phyloP scores from a whole-genome alignment of 768 basidiomycete species.

The Fomitopsis pulvina region DNA sequence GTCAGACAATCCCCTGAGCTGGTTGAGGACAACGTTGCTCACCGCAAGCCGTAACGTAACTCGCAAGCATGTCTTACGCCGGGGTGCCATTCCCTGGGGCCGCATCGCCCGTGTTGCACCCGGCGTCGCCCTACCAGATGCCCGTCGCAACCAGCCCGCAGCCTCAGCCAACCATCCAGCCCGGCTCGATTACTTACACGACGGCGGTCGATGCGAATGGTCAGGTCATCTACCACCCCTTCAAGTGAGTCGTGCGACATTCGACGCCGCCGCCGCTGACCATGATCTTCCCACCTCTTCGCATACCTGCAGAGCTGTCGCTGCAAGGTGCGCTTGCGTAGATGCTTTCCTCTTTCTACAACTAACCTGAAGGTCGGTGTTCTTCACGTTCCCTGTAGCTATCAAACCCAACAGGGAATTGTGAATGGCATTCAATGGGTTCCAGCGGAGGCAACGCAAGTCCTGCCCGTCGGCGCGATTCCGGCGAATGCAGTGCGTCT shows the following conservation, averaged over 20 bases:
- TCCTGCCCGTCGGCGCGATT: conserved; percentile 52
- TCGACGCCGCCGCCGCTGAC: conserved; percentile 2
- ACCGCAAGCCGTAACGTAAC: not conserved
- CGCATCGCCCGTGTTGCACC: conserved; percentile 13
- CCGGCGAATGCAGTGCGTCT: conserved; percentile 48
- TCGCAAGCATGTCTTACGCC: conserved; percentile 3
- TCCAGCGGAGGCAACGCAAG: conserved; percentile 61
- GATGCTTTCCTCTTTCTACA: not conserved
- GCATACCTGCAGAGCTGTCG: conserved; percentile 49
- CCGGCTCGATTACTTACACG: conserved; percentile 71
- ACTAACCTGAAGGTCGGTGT: not conserved
- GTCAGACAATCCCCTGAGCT: not conserved
- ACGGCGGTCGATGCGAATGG: conserved; percentile 60
- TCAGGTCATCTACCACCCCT: conserved; percentile 58
- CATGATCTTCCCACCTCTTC: conserved; percentile 9
- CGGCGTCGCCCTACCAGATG: conserved; percentile 7
- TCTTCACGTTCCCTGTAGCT: conserved; percentile 44
- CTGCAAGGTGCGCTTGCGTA: conserved; percentile 49
- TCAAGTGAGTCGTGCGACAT: conserved; percentile 46
- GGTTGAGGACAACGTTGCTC: not conserved
- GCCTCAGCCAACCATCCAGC: conserved; percentile 35
- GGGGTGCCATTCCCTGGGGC: conserved; percentile 7
- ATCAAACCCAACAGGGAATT: conserved; percentile 62
- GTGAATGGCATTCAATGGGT: conserved; percentile 62
- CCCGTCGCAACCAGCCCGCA: conserved; percentile 10